Conservation (phyloP, 192 early-diverging fungal species). For the Rhizophagus sp. region DNA sequence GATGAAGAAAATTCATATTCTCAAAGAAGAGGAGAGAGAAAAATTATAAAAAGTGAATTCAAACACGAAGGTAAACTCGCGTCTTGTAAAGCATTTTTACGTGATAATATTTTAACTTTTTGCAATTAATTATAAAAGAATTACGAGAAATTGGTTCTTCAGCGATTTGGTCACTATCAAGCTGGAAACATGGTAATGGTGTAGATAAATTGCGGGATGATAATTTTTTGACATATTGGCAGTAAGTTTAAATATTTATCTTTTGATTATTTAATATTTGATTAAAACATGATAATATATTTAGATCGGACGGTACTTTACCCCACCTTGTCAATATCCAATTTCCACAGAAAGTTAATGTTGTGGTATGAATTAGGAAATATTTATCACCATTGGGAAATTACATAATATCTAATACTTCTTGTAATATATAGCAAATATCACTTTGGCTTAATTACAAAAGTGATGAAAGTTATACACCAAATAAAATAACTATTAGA, state of each 20-base stretch:
- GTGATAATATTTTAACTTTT: not conserved
- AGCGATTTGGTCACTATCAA: constrained; percentile 71
- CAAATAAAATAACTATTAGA: constrained; percentile 60
- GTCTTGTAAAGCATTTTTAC: not conserved
- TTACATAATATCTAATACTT: not conserved
- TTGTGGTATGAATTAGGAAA: constrained; percentile 49
- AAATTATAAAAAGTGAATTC: constrained; percentile 23
- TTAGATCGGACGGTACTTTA: constrained; percentile 69
- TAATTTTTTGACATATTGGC: constrained; percentile 77
- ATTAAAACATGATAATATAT: not conserved
- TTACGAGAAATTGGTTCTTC: constrained; percentile 57
- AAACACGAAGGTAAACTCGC: constrained; percentile 22
- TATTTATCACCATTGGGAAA: not conserved
- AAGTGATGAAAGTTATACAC: constrained; percentile 86
- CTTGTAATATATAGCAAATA: constrained; percentile 44
- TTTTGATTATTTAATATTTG: not conserved
- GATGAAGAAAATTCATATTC: constrained; percentile 1
- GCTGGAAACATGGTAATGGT: constrained; percentile 62
- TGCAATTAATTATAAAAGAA: not conserved
- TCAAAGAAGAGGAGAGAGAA: constrained; percentile 15
- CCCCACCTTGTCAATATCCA: constrained; percentile 77
- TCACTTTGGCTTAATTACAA: constrained; percentile 69
- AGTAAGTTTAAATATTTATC: constrained; percentile 48
- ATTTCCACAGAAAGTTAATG: constrained; percentile 61
- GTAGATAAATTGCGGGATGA: constrained; percentile 67